Evolutionary conservation across 257 asterid genomes (phyloP).

Genomic region (Solanum boliviense): DNA sequence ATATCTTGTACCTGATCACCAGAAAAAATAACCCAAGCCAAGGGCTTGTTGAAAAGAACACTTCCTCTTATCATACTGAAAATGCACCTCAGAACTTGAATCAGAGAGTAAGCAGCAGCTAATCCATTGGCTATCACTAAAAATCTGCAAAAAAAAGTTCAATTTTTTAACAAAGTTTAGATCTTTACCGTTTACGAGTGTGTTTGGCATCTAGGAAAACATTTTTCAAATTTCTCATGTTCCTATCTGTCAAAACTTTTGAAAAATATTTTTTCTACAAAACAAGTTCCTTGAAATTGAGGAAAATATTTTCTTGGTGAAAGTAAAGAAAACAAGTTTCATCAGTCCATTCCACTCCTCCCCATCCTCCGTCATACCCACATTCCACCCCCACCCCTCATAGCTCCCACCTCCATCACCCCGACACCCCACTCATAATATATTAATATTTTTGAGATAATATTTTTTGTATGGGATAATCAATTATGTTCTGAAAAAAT

Average conservation of each 20-base stretch:
- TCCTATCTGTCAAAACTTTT: neutral
- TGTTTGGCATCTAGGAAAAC: neutral
- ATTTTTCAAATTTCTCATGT: neutral
- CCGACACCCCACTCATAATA: neutral
- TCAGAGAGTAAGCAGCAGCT: constrained; percentile 79
- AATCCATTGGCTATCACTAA: constrained; percentile 69
- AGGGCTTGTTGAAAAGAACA: constrained; percentile 75
- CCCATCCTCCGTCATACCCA: neutral
- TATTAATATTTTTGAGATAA: neutral
- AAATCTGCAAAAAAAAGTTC: constrained; percentile 38
- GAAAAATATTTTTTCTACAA: neutral
- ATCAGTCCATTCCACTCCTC: neutral
- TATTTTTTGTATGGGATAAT: neutral
- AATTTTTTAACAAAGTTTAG: neutral
- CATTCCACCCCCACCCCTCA: neutral
- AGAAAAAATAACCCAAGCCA: constrained; percentile 98
- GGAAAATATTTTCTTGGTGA: neutral
- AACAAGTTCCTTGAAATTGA: neutral
- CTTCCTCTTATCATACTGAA: constrained; percentile 67
- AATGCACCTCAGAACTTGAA: constrained; percentile 72
- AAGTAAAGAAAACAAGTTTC: neutral
- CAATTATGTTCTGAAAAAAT: neutral
- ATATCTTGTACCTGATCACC: constrained; percentile 73
- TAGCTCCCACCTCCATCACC: neutral
- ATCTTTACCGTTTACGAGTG: neutral